Conservation (phyloP, 257 asterid genomes). For the Solanum phureja region DNA sequence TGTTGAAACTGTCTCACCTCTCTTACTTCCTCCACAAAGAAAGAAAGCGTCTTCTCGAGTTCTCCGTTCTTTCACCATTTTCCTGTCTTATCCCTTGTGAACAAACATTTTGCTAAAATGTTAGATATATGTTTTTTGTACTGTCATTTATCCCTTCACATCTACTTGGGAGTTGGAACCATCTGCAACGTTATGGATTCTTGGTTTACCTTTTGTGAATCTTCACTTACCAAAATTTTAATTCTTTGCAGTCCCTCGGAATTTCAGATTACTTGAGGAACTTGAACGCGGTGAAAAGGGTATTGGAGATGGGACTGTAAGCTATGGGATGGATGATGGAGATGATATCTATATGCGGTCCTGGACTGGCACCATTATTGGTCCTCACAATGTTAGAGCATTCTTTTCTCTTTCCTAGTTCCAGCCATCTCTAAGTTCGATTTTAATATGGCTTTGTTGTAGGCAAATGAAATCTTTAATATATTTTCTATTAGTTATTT, state of each 20-base stretch:
- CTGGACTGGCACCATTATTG: conserved; percentile 38
- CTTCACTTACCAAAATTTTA: conserved; percentile 5
- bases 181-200: background rate
- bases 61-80: background rate
- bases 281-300: conserved; percentile 60
- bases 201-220: background rate
- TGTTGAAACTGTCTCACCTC: background rate
- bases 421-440: background rate
- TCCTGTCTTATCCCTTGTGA: background rate
- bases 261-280: conserved; percentile 50
- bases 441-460: background rate
- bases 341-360: conserved; percentile 51
- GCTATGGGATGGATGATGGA: conserved; percentile 56
- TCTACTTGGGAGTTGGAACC: background rate
- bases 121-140: background rate
- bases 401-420: background rate
- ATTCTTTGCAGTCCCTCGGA: conserved; percentile 42
- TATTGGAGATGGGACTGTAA: conserved; percentile 50
- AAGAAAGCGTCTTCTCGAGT: background rate
- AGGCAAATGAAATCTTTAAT: background rate
- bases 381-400: conserved; percentile 23
- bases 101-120: background rate
- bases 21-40: background rate
- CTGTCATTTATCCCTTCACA: background rate
- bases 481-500: background rate